Evolutionary conservation across 1,284 basidiomycete species (phyloP).

Genomic region (Schizophyllum amplum): DNA sequence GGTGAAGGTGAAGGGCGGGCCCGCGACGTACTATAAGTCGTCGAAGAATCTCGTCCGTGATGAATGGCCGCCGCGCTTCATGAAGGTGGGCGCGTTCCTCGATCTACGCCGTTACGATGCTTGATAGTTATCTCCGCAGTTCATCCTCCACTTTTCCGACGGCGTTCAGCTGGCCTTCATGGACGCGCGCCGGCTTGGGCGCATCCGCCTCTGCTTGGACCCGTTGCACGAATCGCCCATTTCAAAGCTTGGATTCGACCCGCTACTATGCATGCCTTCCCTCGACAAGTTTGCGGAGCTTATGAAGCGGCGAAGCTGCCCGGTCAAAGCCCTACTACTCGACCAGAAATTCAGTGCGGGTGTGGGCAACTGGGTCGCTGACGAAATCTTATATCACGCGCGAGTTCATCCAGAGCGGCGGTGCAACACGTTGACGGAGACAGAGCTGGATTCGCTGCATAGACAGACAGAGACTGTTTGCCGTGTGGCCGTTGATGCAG

Average conservation of each 20-base stretch:
- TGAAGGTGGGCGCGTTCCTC: slow-evolving; percentile 41
- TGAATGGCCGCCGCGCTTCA: slow-evolving; percentile 71
- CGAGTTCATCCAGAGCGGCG: slow-evolving; percentile 71
- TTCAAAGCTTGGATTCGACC: slow-evolving; percentile 70
- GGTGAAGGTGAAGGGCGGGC: slow-evolving; percentile 52
- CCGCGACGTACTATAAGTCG: slow-evolving; percentile 56
- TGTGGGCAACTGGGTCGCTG: slow-evolving; percentile 82
- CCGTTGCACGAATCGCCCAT: slow-evolving; percentile 64
- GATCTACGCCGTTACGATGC: neutral
- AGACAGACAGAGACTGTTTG: slow-evolving; percentile 53
- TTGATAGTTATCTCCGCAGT: slow-evolving; percentile 31
- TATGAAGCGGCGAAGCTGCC: slow-evolving; percentile 54
- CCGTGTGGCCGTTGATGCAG: slow-evolving; percentile 54
- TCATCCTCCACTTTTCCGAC: slow-evolving; percentile 48
- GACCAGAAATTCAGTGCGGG: slow-evolving; percentile 80
- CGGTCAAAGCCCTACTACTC: slow-evolving; percentile 73
- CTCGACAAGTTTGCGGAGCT: slow-evolving; percentile 45
- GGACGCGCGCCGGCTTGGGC: slow-evolving; percentile 65
- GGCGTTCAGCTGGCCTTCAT: slow-evolving; percentile 49
- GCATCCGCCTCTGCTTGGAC: slow-evolving; percentile 54
- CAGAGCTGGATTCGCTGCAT: slow-evolving; percentile 49
- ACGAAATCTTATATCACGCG: slow-evolving; percentile 77
- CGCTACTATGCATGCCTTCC: slow-evolving; percentile 65
- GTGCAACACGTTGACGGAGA: slow-evolving; percentile 45
- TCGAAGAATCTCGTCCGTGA: slow-evolving; percentile 38